These are phyloP conservation scores for Volutella citrinella DNA, from an alignment of 2,329 filamentous ascomycete genomes.

Conservation along the genomic window DNA sequence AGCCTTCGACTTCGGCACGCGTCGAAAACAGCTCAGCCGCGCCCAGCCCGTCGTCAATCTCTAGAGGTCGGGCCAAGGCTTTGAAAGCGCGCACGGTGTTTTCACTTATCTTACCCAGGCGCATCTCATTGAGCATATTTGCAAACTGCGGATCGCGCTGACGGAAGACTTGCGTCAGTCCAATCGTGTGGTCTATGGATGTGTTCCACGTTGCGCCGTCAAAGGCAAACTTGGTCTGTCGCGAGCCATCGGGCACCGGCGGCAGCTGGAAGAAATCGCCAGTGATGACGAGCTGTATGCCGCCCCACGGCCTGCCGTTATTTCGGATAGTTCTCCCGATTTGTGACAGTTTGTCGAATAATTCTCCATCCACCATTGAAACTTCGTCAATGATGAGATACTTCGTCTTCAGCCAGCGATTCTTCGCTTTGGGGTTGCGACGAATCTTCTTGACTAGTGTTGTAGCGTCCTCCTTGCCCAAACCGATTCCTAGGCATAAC, in stretches of 20 bases:
- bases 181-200: conserved; percentile 92
- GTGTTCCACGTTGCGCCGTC: conserved; percentile 90
- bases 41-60: conserved; percentile 68
- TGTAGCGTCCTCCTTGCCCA: conserved; percentile 83
- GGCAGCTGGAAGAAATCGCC: conserved; percentile 98
- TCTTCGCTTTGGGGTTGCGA: conserved; percentile 81
- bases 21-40: conserved; percentile 89
- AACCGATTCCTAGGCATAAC: conserved; percentile 70
- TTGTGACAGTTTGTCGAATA: conserved; percentile 93
- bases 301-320: conserved; percentile 89
- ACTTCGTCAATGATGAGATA: conserved; percentile 91
- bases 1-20: conserved; percentile 80
- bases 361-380: conserved; percentile 95
- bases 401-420: conserved; percentile 84
- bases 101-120: conserved; percentile 76
- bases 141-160: conserved; percentile 90
- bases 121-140: conserved; percentile 96
- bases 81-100: conserved; percentile 75
- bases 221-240: conserved; percentile 83
- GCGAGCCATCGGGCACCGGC: conserved; percentile 78
- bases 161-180: conserved; percentile 91
- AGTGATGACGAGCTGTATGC: conserved; percentile 92
- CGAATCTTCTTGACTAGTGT: conserved; percentile 88
- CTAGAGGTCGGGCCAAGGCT: conserved; percentile 65
- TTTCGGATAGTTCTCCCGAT: conserved; percentile 84